These are phyloP conservation scores for Flaveria brownii DNA, from an alignment of 129 eudicot genomes.

Conservation along the genomic window DNA sequence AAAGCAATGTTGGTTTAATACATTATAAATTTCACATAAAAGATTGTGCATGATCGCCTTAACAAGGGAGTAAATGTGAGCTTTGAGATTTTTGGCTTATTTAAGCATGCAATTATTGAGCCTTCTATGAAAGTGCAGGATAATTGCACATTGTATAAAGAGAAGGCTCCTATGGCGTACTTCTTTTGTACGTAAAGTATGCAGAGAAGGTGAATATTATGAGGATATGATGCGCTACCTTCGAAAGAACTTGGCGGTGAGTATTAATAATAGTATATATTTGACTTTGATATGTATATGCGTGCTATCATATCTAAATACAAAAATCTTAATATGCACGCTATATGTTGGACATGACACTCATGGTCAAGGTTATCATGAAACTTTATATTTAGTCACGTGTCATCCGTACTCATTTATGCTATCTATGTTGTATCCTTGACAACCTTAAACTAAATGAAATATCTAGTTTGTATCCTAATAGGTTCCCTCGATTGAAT, in stretches of 20 bases:
- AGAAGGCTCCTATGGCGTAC: constrained; percentile 85
- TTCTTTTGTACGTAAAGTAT: constrained; percentile 90
- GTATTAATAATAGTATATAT: constrained; percentile 24
- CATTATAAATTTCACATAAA: neutral
- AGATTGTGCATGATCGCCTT: neutral
- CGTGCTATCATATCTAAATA: neutral
- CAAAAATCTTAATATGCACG: neutral
- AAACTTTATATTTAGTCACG: neutral
- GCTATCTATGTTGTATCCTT: constrained; percentile 10
- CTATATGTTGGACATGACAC: neutral
- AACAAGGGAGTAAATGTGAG: neutral
- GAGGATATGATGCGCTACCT: constrained; percentile 96
- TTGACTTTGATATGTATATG: neutral
- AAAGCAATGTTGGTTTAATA: neutral
- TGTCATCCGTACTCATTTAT: neutral
- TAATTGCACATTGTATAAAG: constrained; percentile 82
- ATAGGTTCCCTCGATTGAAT: constrained; percentile 19
- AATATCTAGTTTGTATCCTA: neutral
- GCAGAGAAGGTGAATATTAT: constrained; percentile 89
- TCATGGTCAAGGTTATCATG: constrained; percentile 14
- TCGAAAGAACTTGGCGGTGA: constrained; percentile 84
- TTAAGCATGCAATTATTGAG: constrained; percentile 8
- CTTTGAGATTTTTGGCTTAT: neutral
- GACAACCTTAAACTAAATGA: neutral
- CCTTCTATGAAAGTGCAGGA: constrained; percentile 46